Evolutionary conservation across 768 basidiomycete species (phyloP), one percentile per base, ranked within the genome.

Genomic region (Mycena alexandri): DNA sequence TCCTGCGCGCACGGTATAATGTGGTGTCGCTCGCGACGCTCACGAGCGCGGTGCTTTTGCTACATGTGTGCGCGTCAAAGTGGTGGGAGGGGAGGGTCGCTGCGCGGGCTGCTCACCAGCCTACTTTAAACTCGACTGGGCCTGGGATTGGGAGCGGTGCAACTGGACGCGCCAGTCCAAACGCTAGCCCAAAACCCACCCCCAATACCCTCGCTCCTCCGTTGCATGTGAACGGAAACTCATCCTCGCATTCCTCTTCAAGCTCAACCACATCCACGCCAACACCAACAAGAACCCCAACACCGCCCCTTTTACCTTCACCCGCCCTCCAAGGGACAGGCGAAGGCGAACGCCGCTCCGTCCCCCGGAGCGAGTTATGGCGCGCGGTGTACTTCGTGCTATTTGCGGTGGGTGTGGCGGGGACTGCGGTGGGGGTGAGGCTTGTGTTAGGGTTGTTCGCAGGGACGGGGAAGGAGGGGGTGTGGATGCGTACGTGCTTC

Each of bases 1-100:
- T 92, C 29, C 75, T 91, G 13, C 79, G 87, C 24, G 90, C 94
- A 29, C 88, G 96, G 24, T 89, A 91, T 68, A 89, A 88, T 72
- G 83, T 95, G 24, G 87, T 96, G 38, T 88, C 95, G 72, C 84
- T 95, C 33, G 87, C 91, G 61, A 94, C 92, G 0, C 84, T 96
- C 57, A 94, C 93, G 72, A 90, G 94, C 12, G 85, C 89, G 19
- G 90, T 95, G 48, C 79, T 97, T 41, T 83, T 96, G 47, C 82
- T 91, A 50, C 95, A 98, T 76, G 88, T 94, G 22, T 83, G 87
- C 70, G 87, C 93, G 33, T 95, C 94, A 3, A 88, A 91, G 75
- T 90, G 89, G 83, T 84, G 89, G 44, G 94, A 95, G 77, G 81
- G 84, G 33, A 83, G 83, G 54, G 84, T n/a, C 38, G 53, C 56